phyloP scores from a whole-genome alignment of 805 yeast species.

The Saturnispora sanitii region DNA sequence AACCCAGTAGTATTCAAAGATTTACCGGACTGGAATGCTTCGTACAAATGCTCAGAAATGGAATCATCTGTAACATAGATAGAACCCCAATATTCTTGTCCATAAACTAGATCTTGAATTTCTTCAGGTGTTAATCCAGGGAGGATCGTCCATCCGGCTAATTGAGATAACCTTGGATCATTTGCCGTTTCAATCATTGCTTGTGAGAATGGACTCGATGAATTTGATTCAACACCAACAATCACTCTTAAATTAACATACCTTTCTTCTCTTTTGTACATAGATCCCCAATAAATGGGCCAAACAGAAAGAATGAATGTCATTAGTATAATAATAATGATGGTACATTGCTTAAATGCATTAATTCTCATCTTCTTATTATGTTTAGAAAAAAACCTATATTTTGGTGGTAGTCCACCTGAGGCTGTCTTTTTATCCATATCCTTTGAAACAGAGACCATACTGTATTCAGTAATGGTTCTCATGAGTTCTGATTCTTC shows the following conservation, averaged over 20 bases:
- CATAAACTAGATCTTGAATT: conserved; percentile 36
- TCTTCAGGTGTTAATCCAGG: conserved; percentile 28
- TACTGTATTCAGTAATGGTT: conserved; percentile 18
- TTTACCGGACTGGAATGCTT: conserved; percentile 32
- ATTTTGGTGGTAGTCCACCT: conserved; percentile 7
- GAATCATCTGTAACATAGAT: conserved; percentile 39
- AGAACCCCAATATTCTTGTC: conserved; percentile 55
- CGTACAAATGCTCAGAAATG: conserved; percentile 31
- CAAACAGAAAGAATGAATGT: conserved; percentile 30
- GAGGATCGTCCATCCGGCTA: conserved; percentile 31
- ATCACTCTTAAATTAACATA: conserved; percentile 29
- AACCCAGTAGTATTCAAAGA: conserved; percentile 21
- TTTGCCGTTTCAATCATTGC: conserved; percentile 17
- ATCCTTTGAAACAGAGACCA: conserved; percentile 12
- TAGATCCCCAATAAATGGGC: conserved; percentile 43
- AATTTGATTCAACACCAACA: conserved; percentile 31
- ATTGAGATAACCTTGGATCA: conserved; percentile 9
- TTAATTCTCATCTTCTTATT: conserved; percentile 11
- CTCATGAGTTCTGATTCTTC: conserved; percentile 12
- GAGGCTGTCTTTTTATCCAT: neutral
- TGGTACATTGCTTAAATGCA: conserved; percentile 12
- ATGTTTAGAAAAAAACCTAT: conserved; percentile 15
- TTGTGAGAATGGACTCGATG: conserved; percentile 25
- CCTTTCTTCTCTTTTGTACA: conserved; percentile 26
- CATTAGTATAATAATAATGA: conserved; percentile 24